Conservation (phyloP, 805 yeast species). For the Blastobotrys attinorum region DNA sequence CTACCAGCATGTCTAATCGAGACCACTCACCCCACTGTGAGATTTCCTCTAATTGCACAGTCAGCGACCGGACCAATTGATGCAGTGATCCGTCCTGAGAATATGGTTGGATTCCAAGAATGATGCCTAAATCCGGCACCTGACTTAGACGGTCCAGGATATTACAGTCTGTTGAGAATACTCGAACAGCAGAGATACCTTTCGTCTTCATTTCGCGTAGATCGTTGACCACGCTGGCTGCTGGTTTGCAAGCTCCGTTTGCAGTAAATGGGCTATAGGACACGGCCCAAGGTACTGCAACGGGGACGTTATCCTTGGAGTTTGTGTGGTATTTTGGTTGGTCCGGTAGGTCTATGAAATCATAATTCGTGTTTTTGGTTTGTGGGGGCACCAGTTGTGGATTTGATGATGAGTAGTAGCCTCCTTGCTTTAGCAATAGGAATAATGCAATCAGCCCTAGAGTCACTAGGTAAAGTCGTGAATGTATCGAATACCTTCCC, state of each 20-base stretch:
- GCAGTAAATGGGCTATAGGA: conserved; percentile 17
- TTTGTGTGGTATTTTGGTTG: not conserved
- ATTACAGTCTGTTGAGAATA: conserved; percentile 17
- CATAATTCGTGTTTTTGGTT: not conserved
- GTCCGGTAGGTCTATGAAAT: not conserved
- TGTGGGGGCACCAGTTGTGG: not conserved
- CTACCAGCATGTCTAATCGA: conserved; percentile 18
- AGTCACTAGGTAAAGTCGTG: not conserved
- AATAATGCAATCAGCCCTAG: not conserved
- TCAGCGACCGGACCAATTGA: conserved; percentile 9
- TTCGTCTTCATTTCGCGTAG: conserved; percentile 6
- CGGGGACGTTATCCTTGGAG: too few relatives aligned
- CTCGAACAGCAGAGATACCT: conserved; percentile 13
- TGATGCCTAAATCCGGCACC: conserved; percentile 6
- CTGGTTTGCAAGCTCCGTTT: conserved; percentile 15
- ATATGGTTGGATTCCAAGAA: conserved; percentile 17
- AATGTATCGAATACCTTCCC: not conserved
- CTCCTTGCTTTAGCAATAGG: too few relatives aligned
- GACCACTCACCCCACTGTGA: conserved; percentile 15
- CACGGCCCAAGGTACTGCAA: conserved; percentile 18
- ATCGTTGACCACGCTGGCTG: conserved; percentile 9
- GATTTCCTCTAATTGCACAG: conserved; percentile 11
- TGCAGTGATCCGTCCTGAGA: conserved; percentile 1
- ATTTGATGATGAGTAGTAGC: not conserved
- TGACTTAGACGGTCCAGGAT: conserved; percentile 14